phyloP scores from a whole-genome alignment of 2,329 filamentous ascomycete genomes.

The Dactylellina drechsleri region DNA sequence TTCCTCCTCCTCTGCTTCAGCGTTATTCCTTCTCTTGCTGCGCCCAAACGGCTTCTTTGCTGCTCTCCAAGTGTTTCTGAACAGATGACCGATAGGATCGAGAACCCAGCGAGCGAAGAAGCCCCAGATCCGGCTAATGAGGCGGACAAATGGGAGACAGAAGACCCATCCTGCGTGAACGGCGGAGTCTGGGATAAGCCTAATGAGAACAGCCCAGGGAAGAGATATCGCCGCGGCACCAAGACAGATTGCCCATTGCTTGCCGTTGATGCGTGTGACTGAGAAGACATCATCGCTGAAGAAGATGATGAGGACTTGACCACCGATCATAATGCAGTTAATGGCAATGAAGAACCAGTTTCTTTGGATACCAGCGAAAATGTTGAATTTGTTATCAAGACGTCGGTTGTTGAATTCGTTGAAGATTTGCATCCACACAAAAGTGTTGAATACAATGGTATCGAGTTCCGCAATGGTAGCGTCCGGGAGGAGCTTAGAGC shows the following conservation, averaged over 20 bases:
- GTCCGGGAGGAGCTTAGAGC: slow-evolving; percentile 70
- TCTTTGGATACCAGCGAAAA: slow-evolving; percentile 84
- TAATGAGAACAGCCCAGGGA: slow-evolving; percentile 81
- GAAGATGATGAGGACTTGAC: slow-evolving; percentile 88
- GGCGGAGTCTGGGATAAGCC: slow-evolving; percentile 80
- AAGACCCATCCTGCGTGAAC: slow-evolving; percentile 64
- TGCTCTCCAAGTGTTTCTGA: slow-evolving; percentile 52
- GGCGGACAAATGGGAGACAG: slow-evolving; percentile 69
- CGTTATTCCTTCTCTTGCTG: slow-evolving; percentile 42
- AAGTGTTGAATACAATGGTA: slow-evolving; percentile 95
- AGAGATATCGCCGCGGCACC: slow-evolving; percentile 85
- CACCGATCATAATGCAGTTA: slow-evolving; percentile 85
- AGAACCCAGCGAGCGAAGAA: slow-evolving; percentile 52
- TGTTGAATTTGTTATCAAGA: slow-evolving; percentile 93
- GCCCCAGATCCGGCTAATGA: slow-evolving; percentile 43
- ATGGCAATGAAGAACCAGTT: slow-evolving; percentile 93
- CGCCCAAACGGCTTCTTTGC: slow-evolving; percentile 49
- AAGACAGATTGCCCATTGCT: slow-evolving; percentile 88
- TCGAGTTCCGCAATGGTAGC: slow-evolving; percentile 69
- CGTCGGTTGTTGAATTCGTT: slow-evolving; percentile 94
- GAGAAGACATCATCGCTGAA: slow-evolving; percentile 84
- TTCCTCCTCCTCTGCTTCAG: slow-evolving; percentile 17
- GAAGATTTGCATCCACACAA: slow-evolving; percentile 99
- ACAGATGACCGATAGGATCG: slow-evolving; percentile 37
- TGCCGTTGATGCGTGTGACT: slow-evolving; percentile 74